Percentiles rank a stretch among this genome's conserved stretches.
Conservation (phyloP, 192 early-diverging fungal genomes). For the Spizellomyces punctatus region DNA sequence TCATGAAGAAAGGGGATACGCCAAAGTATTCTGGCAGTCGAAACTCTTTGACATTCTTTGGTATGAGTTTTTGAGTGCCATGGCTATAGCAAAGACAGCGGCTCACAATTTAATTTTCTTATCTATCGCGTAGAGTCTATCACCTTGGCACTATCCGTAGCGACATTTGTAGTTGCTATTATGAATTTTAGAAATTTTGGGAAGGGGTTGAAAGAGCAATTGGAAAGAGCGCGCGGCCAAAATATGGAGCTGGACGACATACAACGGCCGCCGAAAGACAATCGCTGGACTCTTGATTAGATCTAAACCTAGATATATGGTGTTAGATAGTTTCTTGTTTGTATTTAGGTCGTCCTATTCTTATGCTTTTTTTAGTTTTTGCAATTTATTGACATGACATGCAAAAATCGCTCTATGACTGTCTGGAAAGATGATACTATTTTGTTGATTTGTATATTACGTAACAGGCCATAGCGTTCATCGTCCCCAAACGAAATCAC, state of each 20-base stretch:
- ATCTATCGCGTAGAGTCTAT: slow-evolving; percentile 35
- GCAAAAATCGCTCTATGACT: too few relatives aligned
- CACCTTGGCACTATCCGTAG: slow-evolving; percentile 47
- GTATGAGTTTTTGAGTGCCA: slow-evolving; percentile 42
- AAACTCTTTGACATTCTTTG: slow-evolving; percentile 73
- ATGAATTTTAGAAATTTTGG: slow-evolving; percentile 68
- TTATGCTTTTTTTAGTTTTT: too few relatives aligned
- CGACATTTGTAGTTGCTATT: slow-evolving; percentile 58
- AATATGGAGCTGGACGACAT: slow-evolving; percentile 28
- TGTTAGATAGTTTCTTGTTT: too few relatives aligned
- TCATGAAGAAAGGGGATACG: slow-evolving; percentile 46
- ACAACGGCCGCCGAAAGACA: slow-evolving; percentile 3
- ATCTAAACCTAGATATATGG: neutral
- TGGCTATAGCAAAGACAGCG: neutral
- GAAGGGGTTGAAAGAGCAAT: slow-evolving; percentile 62
- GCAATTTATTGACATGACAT: too few relatives aligned
- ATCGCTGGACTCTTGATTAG: slow-evolving; percentile 10
- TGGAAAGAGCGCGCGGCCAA: slow-evolving; percentile 18
- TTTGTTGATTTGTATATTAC: too few relatives aligned
- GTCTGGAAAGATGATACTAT: too few relatives aligned
- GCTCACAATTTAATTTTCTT: neutral
- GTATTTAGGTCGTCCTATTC: too few relatives aligned
- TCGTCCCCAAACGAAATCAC: too few relatives aligned
- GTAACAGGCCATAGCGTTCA: too few relatives aligned
- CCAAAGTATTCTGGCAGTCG: slow-evolving; percentile 51